Conservation (phyloP, 2,329 filamentous ascomycete genomes). For the Aspergillus calidoustus region DNA sequence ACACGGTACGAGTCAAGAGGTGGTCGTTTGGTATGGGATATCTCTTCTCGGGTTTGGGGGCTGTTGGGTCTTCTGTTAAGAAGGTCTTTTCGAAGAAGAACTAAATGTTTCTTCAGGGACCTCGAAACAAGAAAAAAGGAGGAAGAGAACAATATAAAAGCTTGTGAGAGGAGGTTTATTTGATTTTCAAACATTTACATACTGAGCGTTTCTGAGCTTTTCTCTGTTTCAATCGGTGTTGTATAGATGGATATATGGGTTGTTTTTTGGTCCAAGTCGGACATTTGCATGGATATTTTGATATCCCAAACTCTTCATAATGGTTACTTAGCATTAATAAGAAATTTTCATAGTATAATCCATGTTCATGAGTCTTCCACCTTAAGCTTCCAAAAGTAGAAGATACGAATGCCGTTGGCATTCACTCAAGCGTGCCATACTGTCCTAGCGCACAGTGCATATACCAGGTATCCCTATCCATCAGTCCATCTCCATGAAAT, state of each 20-base stretch:
- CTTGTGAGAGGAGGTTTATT: neutral
- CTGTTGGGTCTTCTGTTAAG: slow-evolving; percentile 17
- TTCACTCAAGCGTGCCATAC: neutral
- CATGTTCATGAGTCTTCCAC: neutral
- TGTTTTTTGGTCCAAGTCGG: neutral
- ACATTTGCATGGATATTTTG: neutral
- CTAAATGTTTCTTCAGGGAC: neutral
- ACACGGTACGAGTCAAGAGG: slow-evolving; percentile 69
- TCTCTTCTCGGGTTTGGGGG: slow-evolving; percentile 56
- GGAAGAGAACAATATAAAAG: neutral
- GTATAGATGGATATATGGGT: neutral
- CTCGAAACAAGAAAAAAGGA: no score
- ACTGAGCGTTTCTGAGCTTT: neutral
- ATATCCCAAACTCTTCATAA: neutral
- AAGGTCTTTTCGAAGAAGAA: slow-evolving; percentile 1
- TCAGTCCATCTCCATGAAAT: slow-evolving; percentile 21
- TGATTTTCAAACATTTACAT: neutral
- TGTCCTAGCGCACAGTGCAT: neutral
- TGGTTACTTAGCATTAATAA: neutral
- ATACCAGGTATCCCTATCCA: neutral
- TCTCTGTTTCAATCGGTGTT: neutral
- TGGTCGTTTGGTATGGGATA: slow-evolving; percentile 72
- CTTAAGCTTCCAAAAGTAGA: neutral
- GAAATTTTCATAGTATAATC: neutral
- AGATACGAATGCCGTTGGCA: neutral